Evolutionary conservation across 2,329 filamentous ascomycete species (phyloP).

Genomic region (Bipolaris victoriae): DNA sequence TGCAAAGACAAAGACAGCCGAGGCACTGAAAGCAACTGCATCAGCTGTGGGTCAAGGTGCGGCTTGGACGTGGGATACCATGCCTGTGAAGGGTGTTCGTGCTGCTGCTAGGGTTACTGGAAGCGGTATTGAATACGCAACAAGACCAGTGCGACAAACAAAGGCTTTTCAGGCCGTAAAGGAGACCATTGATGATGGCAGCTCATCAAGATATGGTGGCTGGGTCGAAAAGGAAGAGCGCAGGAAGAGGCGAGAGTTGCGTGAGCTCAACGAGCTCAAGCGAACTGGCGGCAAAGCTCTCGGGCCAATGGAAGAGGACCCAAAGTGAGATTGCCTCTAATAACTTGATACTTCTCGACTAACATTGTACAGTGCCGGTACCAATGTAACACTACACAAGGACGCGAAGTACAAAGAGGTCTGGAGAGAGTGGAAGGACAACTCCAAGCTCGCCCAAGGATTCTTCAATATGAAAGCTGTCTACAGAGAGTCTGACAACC

Average conservation of each 20-base stretch:
- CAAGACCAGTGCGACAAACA: conserved; percentile 89
- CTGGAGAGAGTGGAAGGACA: conserved; percentile 95
- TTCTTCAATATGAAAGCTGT: conserved; percentile 84
- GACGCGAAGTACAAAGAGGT: conserved; percentile 97
- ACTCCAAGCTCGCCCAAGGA: conserved; percentile 84
- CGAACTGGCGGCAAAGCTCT: conserved; percentile 53
- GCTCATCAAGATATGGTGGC: conserved; percentile 92
- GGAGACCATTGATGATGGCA: conserved; percentile 95
- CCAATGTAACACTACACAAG: conserved; percentile 94
- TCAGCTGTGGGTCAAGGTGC: conserved; percentile 88
- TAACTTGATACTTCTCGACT: not conserved
- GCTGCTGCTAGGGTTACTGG: conserved; percentile 86
- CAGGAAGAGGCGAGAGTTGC: conserved; percentile 74
- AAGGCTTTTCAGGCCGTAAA: conserved; percentile 94
- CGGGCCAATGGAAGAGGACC: conserved; percentile 79
- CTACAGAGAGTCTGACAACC: conserved; percentile 97
- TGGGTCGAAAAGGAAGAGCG: conserved; percentile 98
- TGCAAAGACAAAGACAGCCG: conserved; percentile 77
- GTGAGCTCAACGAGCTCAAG: conserved; percentile 67
- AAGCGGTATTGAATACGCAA: conserved; percentile 89
- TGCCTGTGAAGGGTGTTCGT: conserved; percentile 87
- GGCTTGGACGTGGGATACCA: conserved; percentile 96
- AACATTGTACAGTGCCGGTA: conserved; percentile 73
- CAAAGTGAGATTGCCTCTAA: conserved; percentile 68
- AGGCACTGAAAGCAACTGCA: conserved; percentile 83